A percentile compares a stretch with the other conserved stretches of the same genome.
phyloP scores from a whole-genome alignment of 768 basidiomycete species.

The Sistotremastrum suecicum region DNA sequence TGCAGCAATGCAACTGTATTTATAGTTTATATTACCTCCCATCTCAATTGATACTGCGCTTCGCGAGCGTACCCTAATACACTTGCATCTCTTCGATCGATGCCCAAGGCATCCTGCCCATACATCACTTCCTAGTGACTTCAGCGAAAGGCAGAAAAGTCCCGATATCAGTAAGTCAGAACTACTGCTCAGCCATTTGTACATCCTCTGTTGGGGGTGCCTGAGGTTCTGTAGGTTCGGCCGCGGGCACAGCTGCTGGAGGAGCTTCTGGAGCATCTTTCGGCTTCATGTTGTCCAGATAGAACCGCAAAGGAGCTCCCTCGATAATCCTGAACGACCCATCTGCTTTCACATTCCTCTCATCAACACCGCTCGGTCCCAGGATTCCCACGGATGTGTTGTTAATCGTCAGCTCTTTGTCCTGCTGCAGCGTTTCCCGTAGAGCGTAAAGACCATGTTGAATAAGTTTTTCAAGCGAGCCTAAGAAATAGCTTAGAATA shows the following conservation, averaged over 20 bases:
- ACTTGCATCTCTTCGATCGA: too few relatives aligned
- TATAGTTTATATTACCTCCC: too few relatives aligned
- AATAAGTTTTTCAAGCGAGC: constrained; percentile 75
- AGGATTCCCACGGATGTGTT: constrained; percentile 95
- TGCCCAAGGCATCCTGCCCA: too few relatives aligned
- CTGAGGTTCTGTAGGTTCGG: constrained; percentile 24
- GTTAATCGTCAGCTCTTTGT: constrained; percentile 84
- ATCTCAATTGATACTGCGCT: too few relatives aligned
- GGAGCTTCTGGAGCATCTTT: constrained; percentile 33
- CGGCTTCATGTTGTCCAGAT: constrained; percentile 64
- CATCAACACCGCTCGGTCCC: constrained; percentile 51
- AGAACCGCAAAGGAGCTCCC: constrained; percentile 58
- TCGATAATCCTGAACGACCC: constrained; percentile 81
- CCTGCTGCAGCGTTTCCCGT: constrained; percentile 94
- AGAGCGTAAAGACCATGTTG: constrained; percentile 90
- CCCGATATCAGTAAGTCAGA: neutral
- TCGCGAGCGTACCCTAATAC: too few relatives aligned
- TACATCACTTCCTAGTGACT: too few relatives aligned
- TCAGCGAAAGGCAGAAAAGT: too few relatives aligned
- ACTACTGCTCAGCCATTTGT: constrained; percentile 60
- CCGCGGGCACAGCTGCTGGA: constrained; percentile 20
- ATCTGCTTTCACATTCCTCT: constrained; percentile 34
- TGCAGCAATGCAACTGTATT: too few relatives aligned
- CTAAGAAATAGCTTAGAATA: constrained; percentile 22
- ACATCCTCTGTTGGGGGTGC: constrained; percentile 49